Evolutionary conservation across 2,329 filamentous ascomycete genomes (phyloP).

Genomic region (Claviceps quebecensis): DNA sequence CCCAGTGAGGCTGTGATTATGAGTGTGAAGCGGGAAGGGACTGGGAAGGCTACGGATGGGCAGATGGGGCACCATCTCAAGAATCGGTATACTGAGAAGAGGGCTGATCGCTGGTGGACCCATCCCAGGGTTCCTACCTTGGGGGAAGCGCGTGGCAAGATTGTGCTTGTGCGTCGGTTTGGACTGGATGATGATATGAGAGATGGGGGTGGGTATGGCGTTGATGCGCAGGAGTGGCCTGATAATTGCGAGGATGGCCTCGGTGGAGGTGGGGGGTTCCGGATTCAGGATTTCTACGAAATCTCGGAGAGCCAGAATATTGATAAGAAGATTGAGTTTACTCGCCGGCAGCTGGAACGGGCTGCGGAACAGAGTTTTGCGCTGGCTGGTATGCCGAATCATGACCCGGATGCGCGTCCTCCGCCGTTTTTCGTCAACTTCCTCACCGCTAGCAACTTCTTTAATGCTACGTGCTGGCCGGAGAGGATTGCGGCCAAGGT

Average conservation of each 20-base stretch:
- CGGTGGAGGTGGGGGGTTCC: constrained; percentile 56
- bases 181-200: constrained; percentile 41
- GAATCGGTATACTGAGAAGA: constrained; percentile 51
- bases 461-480: constrained; percentile 83
- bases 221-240: constrained; percentile 59
- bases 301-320: constrained; percentile 64
- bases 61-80: constrained; percentile 63
- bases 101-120: constrained; percentile 59
- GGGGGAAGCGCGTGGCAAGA: constrained; percentile 65
- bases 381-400: constrained; percentile 23
- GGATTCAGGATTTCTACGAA: constrained; percentile 92
- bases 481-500: constrained; percentile 78
- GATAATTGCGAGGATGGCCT: constrained; percentile 73
- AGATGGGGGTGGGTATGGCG: constrained; percentile 36
- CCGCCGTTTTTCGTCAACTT: constrained; percentile 81
- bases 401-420: constrained; percentile 15
- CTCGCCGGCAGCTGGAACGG: constrained; percentile 62
- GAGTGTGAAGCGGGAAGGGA: constrained; percentile 82
- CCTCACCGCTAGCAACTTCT: constrained; percentile 83
- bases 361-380: constrained; percentile 40
- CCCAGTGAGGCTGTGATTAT: constrained; percentile 73
- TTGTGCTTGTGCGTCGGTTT: constrained; percentile 77
- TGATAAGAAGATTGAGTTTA: constrained; percentile 62
- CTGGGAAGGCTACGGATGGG: constrained; percentile 64
- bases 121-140: constrained; percentile 63